Base-by-base conservation (phyloP, 1,284 basidiomycete genomes). In the Cryptococcus deneoformans region DNA sequence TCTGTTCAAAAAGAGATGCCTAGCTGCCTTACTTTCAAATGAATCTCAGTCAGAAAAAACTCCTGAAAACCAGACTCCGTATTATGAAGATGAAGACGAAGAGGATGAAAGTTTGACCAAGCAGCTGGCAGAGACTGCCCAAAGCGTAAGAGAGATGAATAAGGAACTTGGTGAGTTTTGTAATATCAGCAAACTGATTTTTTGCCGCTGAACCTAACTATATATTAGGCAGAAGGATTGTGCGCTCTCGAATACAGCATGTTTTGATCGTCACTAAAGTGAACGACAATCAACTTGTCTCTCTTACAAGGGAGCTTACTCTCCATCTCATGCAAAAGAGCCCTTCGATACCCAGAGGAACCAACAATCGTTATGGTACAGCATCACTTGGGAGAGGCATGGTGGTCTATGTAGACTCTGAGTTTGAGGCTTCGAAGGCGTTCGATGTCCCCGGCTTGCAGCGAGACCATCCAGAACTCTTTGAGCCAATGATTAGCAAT, bases 241-340 rank as follows among this genome's bases (percentile, higher is more conserved):
- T 99, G 60, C 87, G 87, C 59, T 89, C 90, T 5, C 88, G 89
- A 69, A 92, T 98, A 59, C 90, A 98, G 75, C 91, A 85, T 60
- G 84, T 99, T 58, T 84, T 99, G 61, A 94, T 99, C 75, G 90
- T 99, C 69, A 99, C 96, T 56, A 99, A 99, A 79, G 96, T 96
- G 36, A 83, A 95, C 54, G 96, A 99, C 80, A 99, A 99, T 75
- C 84, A 92, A 45, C 85, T 99, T 49, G 98, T 99, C 81, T 87
- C 88, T 72, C 84, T 98, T 47, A 99, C 96, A 0, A 85, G 93
- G 50, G 88, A 99, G 72, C 84, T 99, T 34, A 93, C 95, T 0
- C 80, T 96, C n/a, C 95, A 92, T 76, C 85, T 96, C 59, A 96
- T 96, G 93, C 63, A 82, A 83, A 64, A 92, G 86, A 77, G 84